Base-by-base conservation (phyloP, 2,329 filamentous ascomycete species). In the Reticulascus tulasneorum region DNA sequence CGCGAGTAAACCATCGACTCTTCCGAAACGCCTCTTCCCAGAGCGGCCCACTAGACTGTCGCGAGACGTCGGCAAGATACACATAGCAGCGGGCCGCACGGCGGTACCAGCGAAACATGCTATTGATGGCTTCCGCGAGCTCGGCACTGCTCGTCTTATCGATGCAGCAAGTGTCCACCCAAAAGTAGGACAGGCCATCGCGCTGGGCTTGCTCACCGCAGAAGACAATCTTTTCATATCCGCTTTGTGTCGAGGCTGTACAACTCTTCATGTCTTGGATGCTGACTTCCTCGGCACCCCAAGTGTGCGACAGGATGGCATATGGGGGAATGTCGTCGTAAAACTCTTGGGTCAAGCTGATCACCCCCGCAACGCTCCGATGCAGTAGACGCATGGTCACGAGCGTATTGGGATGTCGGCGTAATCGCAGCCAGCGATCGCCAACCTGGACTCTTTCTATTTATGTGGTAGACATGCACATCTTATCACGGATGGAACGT, bases 291-390 rank as follows among this genome's bases (percentile, higher is more conserved):
- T 47, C 31, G 23, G 22, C 7, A 11, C 46, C 46, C 47, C 47
- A 50, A 7, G 45, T 50, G 29, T 50, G 48, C 23, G 48, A 49
- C 9, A 50, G 30, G 16, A 49, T 47, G 13, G 45, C 48, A 28
- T 49, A 50, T 6, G 40, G 40, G 9, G 40, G 44, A 9, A 43
- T 23, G 19, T 45, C 13, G 12, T 44, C 24, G 5, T 16, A n/a
- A n/a, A n/a, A n/a, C n/a, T n/a, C n/a, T n/a, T n/a, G n/a, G n/a
- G n/a, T n/a, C n/a, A n/a, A n/a, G n/a, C n/a, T n/a, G n/a, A n/a
- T n/a, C n/a, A n/a, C n/a, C n/a, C n/a, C n/a, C n/a, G n/a, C n/a
- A n/a, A n/a, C n/a, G n/a, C n/a, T n/a, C n/a, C n/a, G n/a, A n/a
- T n/a, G n/a, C n/a, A n/a, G n/a, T n/a, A n/a, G n/a, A n/a, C n/a